Evolutionary conservation across 1,139 yeast species (phyloP).

Genomic region (Petasospora rhodanensis): DNA sequence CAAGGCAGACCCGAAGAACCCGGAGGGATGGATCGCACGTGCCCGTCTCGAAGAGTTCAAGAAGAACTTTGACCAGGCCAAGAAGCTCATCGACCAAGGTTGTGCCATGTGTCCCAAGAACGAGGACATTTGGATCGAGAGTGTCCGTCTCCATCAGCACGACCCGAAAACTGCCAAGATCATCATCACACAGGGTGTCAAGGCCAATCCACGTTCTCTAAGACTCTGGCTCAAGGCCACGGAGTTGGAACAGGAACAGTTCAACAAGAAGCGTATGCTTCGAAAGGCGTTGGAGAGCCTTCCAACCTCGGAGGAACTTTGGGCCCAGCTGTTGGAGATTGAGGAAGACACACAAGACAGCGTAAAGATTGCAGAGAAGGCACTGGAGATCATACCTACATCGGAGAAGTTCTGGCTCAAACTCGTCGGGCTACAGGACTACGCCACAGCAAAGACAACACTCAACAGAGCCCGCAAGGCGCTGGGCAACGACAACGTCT

Average conservation of each 20-base stretch:
- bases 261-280: conserved; percentile 51
- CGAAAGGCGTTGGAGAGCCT: conserved; percentile 65
- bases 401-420: conserved; percentile 63
- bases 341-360: conserved; percentile 47
- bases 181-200: conserved; percentile 64
- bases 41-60: conserved; percentile 76
- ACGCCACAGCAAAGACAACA: conserved; percentile 45
- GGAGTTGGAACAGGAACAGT: conserved; percentile 42
- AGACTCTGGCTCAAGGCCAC: conserved; percentile 72
- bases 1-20: conserved; percentile 65
- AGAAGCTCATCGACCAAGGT: conserved; percentile 61
- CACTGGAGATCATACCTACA: conserved; percentile 62
- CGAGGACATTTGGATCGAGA: conserved; percentile 83
- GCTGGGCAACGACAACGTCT: conserved; percentile 41
- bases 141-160: conserved; percentile 56
- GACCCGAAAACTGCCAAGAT: conserved; percentile 45
- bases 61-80: conserved; percentile 53
- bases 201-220: conserved; percentile 50
- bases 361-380: conserved; percentile 39
- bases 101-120: conserved; percentile 61
- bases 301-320: conserved; percentile 60
- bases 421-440: conserved; percentile 39
- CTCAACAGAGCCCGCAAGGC: conserved; percentile 57
- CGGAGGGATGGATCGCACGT: conserved; percentile 85
- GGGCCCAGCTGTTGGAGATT: conserved; percentile 48